Evolutionary conservation across 2,329 filamentous ascomycete species (phyloP).

Genomic region (Pseudocercospora vitis): DNA sequence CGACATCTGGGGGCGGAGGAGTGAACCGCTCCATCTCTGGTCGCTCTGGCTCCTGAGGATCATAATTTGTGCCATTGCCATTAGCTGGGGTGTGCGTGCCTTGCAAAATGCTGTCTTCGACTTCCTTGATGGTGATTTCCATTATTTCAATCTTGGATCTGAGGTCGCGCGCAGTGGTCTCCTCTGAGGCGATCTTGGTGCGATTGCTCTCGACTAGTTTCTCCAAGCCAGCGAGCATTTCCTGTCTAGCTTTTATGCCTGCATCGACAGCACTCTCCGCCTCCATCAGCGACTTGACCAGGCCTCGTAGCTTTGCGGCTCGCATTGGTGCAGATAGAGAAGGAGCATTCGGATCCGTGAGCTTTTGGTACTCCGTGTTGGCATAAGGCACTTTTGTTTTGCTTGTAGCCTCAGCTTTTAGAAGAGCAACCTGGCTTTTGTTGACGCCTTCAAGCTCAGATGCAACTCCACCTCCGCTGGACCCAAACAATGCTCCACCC

Average conservation of each 20-base stretch:
- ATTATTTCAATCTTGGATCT: constrained; percentile 67
- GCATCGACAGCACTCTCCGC: constrained; percentile 88
- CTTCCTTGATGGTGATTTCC: constrained; percentile 79
- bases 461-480: constrained; percentile 60
- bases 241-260: constrained; percentile 79
- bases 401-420: constrained; percentile 68
- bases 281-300: constrained; percentile 84
- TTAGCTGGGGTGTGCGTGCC: constrained; percentile 64
- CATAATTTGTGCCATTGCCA: constrained; percentile 22
- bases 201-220: constrained; percentile 76
- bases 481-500: constrained; percentile 70
- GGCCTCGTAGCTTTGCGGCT: constrained; percentile 80
- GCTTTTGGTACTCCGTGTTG: constrained; percentile 78
- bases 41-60: constrained; percentile 31
- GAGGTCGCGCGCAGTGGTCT: constrained; percentile 64
- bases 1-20: constrained; percentile 74
- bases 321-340: constrained; percentile 84
- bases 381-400: constrained; percentile 69
- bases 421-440: constrained; percentile 68
- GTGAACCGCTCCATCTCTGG: constrained; percentile 51
- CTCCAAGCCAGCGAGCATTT: constrained; percentile 77
- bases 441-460: constrained; percentile 75
- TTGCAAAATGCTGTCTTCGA: constrained; percentile 88
- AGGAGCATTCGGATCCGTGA: constrained; percentile 68
- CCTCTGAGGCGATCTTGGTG: constrained; percentile 67